A percentile compares a stretch with the other conserved stretches of the same genome.
Evolutionary conservation across 495 filamentous ascomycete genomes (phyloP).

Genomic region (Neurospora sp.): DNA sequence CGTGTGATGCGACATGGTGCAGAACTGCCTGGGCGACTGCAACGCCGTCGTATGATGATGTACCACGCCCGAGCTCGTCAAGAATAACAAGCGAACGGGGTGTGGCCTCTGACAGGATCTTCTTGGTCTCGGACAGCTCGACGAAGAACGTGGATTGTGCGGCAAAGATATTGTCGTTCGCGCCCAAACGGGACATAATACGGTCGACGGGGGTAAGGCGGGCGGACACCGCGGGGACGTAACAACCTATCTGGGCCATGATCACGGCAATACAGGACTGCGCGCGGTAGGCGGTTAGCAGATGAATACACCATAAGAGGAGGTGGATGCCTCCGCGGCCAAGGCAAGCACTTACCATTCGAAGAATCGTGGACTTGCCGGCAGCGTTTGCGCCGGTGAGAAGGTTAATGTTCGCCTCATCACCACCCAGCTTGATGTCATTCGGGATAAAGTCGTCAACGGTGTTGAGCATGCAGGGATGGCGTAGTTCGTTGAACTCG

Average conservation of each 20-base stretch:
- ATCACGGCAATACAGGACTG: constrained; percentile 85
- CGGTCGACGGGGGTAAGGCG: constrained; percentile 87
- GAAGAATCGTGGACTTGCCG: constrained; percentile 94
- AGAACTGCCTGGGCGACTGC: constrained; percentile 94
- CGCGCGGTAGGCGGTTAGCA: constrained; percentile 8
- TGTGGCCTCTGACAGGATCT: constrained; percentile 93
- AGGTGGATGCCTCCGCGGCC: neutral
- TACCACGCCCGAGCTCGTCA: constrained; percentile 93
- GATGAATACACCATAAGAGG: constrained; percentile 1
- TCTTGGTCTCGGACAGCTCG: constrained; percentile 94
- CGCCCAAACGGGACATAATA: constrained; percentile 97
- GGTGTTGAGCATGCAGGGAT: constrained; percentile 84
- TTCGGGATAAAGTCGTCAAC: constrained; percentile 97
- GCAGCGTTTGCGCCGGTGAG: constrained; percentile 96
- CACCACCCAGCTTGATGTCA: constrained; percentile 79
- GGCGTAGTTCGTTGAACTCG: constrained; percentile 84
- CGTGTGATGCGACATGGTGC: constrained; percentile 86
- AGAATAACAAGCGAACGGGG: constrained; percentile 93
- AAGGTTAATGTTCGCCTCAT: constrained; percentile 72
- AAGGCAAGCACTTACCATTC: constrained; percentile 58
- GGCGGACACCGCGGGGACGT: constrained; percentile 76
- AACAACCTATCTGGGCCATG: constrained; percentile 96
- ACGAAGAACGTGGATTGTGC: constrained; percentile 98
- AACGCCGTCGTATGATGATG: constrained; percentile 88
- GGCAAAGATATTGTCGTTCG: constrained; percentile 98